Percentiles rank a stretch among this genome's conserved stretches.
Evolutionary conservation across 2,329 filamentous ascomycete species (phyloP).

Genomic region (Monosporascus sp.): DNA sequence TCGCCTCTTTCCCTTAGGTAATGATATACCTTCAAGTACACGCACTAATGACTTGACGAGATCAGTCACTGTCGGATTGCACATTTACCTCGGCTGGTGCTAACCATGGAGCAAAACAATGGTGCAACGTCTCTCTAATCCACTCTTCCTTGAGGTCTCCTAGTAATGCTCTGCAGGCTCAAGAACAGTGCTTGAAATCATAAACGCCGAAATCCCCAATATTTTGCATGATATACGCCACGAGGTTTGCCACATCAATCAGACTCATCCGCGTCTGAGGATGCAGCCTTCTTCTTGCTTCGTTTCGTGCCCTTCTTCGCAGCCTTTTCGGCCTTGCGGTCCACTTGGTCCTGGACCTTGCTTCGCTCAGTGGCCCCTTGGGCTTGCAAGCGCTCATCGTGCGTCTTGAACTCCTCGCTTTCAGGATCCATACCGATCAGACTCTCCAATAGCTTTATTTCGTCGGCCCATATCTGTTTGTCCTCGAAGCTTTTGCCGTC

Average conservation of each 20-base stretch:
- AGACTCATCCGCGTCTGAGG: constrained; percentile 23
- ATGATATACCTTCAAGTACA: no score
- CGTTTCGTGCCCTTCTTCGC: constrained; percentile 37
- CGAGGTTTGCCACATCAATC: constrained; percentile 9
- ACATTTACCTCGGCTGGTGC: no score
- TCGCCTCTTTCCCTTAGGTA: no score
- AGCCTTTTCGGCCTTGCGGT: constrained; percentile 64
- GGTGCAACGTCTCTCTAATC: no score
- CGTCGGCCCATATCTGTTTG: constrained; percentile 79
- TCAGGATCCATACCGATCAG: constrained; percentile 80
- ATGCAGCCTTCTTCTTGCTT: constrained; percentile 11
- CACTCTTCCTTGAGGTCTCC: no score
- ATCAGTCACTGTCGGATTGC: no score
- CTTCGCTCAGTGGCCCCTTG: constrained; percentile 67
- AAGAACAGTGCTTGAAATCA: not conserved
- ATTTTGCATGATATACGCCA: not conserved
- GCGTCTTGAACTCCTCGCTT: constrained; percentile 62
- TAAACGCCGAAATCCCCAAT: not conserved
- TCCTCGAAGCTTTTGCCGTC: constrained; percentile 70
- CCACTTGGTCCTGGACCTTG: constrained; percentile 73
- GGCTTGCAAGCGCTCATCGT: constrained; percentile 62
- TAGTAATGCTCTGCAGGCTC: no score
- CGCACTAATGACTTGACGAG: no score
- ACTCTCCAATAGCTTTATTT: constrained; percentile 91
- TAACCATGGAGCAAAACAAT: no score